A percentile compares a stretch with the other conserved stretches of the same genome.
These are phyloP conservation scores for Trametes meyenii DNA, from an alignment of 768 basidiomycete species.

Conservation along the genomic window DNA sequence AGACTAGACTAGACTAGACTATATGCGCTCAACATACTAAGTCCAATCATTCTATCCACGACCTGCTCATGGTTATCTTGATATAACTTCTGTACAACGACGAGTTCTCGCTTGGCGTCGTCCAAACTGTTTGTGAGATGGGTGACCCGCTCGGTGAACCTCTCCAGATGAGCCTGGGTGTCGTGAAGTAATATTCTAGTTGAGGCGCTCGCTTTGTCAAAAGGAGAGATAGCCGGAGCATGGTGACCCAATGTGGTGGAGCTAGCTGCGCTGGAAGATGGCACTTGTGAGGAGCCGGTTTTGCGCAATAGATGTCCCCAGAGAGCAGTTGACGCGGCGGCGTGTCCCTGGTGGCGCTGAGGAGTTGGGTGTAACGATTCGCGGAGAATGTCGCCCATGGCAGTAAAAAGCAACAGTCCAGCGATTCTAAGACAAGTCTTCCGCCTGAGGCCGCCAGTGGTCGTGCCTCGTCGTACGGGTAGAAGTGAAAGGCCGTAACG, in stretches of 20 bases:
- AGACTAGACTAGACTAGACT: conserved; percentile 20
- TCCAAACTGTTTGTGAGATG: conserved; percentile 53
- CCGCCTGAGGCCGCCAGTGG: no score
- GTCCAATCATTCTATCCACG: conserved; percentile 54
- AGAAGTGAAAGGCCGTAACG: no score
- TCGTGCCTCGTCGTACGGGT: no score
- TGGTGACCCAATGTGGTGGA: conserved; percentile 24
- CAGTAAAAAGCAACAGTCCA: neutral
- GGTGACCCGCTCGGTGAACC: conserved; percentile 60
- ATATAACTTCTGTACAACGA: conserved; percentile 56
- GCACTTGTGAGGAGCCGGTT: conserved; percentile 6
- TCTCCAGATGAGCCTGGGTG: conserved; percentile 71
- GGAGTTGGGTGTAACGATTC: neutral
- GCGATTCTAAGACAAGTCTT: no score
- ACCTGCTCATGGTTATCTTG: conserved; percentile 61
- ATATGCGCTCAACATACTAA: conserved; percentile 47
- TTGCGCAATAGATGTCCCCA: conserved; percentile 26
- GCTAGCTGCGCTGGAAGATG: conserved; percentile 3
- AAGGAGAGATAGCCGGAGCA: conserved; percentile 43
- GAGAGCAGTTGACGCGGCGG: conserved; percentile 11
- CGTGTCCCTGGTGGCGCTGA: neutral
- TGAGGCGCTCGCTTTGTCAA: conserved; percentile 69
- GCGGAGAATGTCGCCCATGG: neutral
- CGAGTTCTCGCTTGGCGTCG: conserved; percentile 55
- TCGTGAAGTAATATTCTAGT: conserved; percentile 75